Conservation (phyloP, 306 rosid genomes). For the Rosa rugosa region DNA sequence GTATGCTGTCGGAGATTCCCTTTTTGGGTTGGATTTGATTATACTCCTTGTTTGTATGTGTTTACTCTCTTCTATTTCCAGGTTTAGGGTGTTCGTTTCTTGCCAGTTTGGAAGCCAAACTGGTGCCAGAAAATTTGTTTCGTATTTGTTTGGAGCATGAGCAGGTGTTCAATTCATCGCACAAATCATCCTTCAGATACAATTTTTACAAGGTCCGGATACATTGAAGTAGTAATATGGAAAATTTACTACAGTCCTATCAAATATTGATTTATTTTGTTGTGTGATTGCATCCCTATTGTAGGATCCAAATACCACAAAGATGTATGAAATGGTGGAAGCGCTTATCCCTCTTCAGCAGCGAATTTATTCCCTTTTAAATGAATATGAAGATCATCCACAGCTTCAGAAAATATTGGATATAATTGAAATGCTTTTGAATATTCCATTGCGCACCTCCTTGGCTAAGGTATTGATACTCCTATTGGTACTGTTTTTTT, state of each 20-base stretch:
- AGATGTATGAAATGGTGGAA: constrained; percentile 70
- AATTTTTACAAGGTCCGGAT: constrained; percentile 78
- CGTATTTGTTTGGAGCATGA: constrained; percentile 69
- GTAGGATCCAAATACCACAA: constrained; percentile 81
- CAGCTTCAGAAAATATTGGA: constrained; percentile 57
- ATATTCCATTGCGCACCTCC: constrained; percentile 56
- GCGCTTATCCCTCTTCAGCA: constrained; percentile 59
- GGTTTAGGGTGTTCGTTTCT: constrained; percentile 51
- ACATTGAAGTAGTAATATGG: constrained; percentile 6
- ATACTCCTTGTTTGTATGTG: background rate
- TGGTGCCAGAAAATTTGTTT: constrained; percentile 77
- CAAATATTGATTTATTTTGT: constrained; percentile 11
- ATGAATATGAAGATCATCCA: constrained; percentile 64
- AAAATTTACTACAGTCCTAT: constrained; percentile 9
- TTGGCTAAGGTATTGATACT: constrained; percentile 67
- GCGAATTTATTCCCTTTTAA: constrained; percentile 39
- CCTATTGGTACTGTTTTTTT: constrained; percentile 2
- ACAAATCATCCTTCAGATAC: constrained; percentile 44
- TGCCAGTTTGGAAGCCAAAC: constrained; percentile 59
- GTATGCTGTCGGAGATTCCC: constrained; percentile 29
- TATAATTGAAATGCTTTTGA: constrained; percentile 67
- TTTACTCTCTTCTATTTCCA: constrained; percentile 24
- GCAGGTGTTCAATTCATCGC: constrained; percentile 43
- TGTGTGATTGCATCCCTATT: constrained; percentile 12
- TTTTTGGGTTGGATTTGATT: background rate